Conservation (phyloP, 768 basidiomycete species). For the Russula foetens region DNA sequence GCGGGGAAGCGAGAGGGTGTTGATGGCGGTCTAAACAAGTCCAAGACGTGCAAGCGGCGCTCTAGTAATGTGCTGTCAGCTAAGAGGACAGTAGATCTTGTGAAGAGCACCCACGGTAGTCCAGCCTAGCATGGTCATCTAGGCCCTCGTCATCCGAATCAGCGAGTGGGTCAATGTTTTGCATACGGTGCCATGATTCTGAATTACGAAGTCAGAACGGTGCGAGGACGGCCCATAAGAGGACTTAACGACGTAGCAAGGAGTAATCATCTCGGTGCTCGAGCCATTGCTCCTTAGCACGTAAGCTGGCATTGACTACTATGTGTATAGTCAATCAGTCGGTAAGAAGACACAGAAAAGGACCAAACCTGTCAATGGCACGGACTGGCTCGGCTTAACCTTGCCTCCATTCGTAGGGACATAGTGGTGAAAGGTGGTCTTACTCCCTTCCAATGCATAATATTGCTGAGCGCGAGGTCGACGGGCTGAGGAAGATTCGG, state of each 20-base stretch:
- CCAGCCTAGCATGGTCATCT: slow-evolving; percentile 53
- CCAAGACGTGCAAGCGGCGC: slow-evolving; percentile 19
- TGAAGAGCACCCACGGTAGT: slow-evolving; percentile 47
- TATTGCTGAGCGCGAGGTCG: slow-evolving; percentile 16
- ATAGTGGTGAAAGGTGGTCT: slow-evolving; percentile 22
- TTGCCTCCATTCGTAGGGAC: slow-evolving; percentile 17
- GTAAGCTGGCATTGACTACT: slow-evolving; percentile 14
- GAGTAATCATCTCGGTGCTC: slow-evolving; percentile 25
- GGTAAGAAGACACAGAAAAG: background rate
- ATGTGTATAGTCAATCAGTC: background rate
- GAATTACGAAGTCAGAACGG: slow-evolving; percentile 14
- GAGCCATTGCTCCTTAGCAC: slow-evolving; percentile 5
- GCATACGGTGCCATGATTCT: slow-evolving; percentile 71
- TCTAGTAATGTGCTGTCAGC: slow-evolving; percentile 4
- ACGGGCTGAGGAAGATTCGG: slow-evolving; percentile 12
- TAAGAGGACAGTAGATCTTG: background rate
- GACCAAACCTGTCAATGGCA: slow-evolving; percentile 15
- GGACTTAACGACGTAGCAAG: slow-evolving; percentile 37
- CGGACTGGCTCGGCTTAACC: slow-evolving; percentile 1
- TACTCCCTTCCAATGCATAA: slow-evolving; percentile 17
- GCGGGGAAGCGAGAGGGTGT: slow-evolving; percentile 8
- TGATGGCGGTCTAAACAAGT: slow-evolving; percentile 9
- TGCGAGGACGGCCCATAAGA: background rate
- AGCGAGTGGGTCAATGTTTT: slow-evolving; percentile 52
- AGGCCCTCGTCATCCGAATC: slow-evolving; percentile 69